These are phyloP conservation scores for Dorcoceras hygrometricum DNA, from an alignment of 257 asterid genomes.

Conservation along the genomic window DNA sequence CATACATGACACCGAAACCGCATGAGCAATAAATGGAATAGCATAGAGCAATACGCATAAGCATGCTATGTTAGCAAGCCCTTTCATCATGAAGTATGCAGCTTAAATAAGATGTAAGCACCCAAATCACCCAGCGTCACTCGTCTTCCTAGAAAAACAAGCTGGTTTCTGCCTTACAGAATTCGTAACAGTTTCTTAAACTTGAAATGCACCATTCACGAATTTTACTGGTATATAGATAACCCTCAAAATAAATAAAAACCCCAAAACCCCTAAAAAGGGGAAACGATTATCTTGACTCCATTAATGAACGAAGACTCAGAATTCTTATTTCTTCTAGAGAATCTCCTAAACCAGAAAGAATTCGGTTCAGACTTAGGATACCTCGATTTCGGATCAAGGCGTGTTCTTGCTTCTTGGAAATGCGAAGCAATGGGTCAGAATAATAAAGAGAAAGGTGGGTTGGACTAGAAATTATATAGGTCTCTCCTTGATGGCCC, in stretches of 20 bases:
- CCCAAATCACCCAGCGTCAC: no score
- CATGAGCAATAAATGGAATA: slow-evolving; percentile 27
- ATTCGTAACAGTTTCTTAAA: neutral
- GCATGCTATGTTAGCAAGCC: neutral
- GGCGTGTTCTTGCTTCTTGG: neutral
- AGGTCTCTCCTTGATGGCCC: neutral
- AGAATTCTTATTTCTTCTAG: no score
- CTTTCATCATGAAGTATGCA: neutral
- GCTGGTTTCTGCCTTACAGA: neutral
- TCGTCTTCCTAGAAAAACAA: no score
- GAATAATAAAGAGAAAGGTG: no score
- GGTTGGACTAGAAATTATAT: neutral
- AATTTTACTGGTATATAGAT: no score
- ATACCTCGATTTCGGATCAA: neutral
- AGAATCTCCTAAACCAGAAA: no score
- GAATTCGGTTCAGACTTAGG: no score
- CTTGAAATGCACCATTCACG: neutral
- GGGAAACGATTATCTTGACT: neutral
- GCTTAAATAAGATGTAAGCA: no score
- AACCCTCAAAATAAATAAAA: no score
- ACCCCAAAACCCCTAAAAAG: no score
- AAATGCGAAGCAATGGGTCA: neutral
- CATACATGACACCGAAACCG: slow-evolving; percentile 58
- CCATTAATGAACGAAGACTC: no score
- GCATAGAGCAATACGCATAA: neutral